Base-by-base conservation (phyloP, 805 yeast species). In the Teunomyces lycoperdinae region DNA sequence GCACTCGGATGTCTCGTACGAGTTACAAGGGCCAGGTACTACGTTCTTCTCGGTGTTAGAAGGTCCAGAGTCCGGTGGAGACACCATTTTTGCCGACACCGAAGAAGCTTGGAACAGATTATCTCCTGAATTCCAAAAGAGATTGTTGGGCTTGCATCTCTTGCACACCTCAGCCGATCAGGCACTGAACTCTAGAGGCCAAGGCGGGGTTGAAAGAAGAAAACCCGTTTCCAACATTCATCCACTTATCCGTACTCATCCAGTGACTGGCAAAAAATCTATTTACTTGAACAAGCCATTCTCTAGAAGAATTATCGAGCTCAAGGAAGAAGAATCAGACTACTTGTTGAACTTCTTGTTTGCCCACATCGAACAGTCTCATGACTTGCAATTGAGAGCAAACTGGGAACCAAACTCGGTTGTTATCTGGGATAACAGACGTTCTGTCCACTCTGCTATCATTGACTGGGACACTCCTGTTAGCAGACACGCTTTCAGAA, bases 11-110 rank as follows among this genome's bases (percentile, higher is more conserved):
- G 62, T 66, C 30, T 62, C 70, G 16, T 68, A 66, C 52, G 71
- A 68, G 50, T 61, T 63, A 46, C 71, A 68, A 45, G 68, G 68
- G 6, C 66, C 69, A 5, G 71, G 70, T 17, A 51, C 61, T 17
- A 67, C 71, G 1, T 64, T 68, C 42, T 67, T 68, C 50, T 54
- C 68, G 3, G 69, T 66, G 4, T 56, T 67, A 30, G 70, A 68
- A 43, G 69, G 71, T 2, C 72, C 73, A 17, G 71, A 63, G 10
- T 53, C 69, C 7, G 74, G 75, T 40, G 73, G 73, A 31, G 73
- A 68, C 48, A 68, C 73, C 17, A 57, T 68, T 42, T 68, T 68
- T 45, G 72, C 71, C 9, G 66, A 68, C 56, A 60, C 67, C 13
- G 64, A 58, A n/a, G 72, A 68, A 49, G 73, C 71, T 3, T 67